Conservation (phyloP, 1,139 yeast genomes). For the Geotrichum macrosporum region DNA sequence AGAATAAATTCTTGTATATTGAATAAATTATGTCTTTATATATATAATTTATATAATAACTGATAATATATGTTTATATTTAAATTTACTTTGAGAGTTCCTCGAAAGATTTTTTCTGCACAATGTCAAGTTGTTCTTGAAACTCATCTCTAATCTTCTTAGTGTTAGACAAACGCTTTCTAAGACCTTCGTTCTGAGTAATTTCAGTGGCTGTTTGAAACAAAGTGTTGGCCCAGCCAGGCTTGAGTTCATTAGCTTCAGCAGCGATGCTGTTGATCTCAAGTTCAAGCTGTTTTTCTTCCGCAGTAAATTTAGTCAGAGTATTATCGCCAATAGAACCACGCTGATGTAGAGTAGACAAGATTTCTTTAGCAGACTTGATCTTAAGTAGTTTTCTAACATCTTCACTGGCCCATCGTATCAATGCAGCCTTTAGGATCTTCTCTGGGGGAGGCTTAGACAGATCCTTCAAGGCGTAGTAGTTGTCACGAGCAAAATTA, state of each 20-base stretch:
- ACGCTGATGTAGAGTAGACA: constrained; percentile 69
- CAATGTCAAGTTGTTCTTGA: constrained; percentile 22
- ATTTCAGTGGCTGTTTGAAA: constrained; percentile 83
- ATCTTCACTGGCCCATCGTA: constrained; percentile 70
- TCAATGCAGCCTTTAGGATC: constrained; percentile 77
- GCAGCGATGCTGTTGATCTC: constrained; percentile 75
- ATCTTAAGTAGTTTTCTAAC: constrained; percentile 62
- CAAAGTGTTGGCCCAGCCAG: constrained; percentile 75
- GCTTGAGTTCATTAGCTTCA: constrained; percentile 69
- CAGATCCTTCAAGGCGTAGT: constrained; percentile 52
- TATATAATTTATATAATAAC: too few relatives aligned
- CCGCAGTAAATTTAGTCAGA: constrained; percentile 73
- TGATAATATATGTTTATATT: too few relatives aligned
- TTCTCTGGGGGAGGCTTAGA: constrained; percentile 70
- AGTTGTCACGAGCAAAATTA: constrained; percentile 53
- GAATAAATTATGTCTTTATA: too few relatives aligned
- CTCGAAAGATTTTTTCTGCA: constrained; percentile 17
- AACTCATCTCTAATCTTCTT: constrained; percentile 37
- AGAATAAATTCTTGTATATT: too few relatives aligned
- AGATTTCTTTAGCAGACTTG: constrained; percentile 66
- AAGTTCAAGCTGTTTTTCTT: constrained; percentile 69
- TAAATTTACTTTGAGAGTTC: constrained; percentile 16
- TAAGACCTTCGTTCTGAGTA: constrained; percentile 84
- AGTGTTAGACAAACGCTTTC: constrained; percentile 70
- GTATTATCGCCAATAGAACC: constrained; percentile 91